Evolutionary conservation across 768 basidiomycete species (phyloP).

Genomic region (Lactarius psammicola): DNA sequence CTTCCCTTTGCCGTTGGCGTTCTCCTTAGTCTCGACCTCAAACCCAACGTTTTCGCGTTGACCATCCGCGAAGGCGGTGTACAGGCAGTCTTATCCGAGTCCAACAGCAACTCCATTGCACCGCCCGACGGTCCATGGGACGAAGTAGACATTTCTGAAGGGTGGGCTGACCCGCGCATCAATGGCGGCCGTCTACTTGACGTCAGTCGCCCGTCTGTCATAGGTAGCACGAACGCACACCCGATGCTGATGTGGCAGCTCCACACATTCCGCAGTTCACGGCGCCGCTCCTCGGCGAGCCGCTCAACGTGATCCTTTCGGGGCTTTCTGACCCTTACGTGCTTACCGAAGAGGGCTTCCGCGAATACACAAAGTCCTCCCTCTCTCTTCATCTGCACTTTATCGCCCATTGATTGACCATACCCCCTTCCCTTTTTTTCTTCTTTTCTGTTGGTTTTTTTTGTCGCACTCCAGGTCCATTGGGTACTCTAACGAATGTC

Average conservation of each 20-base stretch:
- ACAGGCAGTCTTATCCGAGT: slow-evolving; percentile 1
- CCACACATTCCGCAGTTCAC: slow-evolving; percentile 52
- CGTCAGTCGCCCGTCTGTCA: slow-evolving; percentile 44
- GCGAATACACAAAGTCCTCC: slow-evolving; percentile 61
- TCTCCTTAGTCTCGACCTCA: neutral
- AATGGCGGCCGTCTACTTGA: slow-evolving; percentile 76
- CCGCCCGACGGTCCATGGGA: neutral
- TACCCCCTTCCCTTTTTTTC: no score
- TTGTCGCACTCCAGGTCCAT: slow-evolving; percentile 51
- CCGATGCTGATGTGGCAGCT: slow-evolving; percentile 1
- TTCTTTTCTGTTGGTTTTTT: neutral
- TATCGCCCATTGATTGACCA: neutral
- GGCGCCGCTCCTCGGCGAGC: slow-evolving; percentile 66
- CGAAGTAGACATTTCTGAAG: slow-evolving; percentile 33
- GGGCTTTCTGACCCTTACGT: slow-evolving; percentile 76
- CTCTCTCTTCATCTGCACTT: neutral
- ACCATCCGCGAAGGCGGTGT: neutral
- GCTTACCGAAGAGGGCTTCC: slow-evolving; percentile 71
- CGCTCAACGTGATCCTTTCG: slow-evolving; percentile 81
- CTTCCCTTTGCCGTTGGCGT: neutral
- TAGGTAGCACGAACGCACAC: neutral
- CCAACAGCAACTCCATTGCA: neutral
- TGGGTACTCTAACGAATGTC: slow-evolving; percentile 79
- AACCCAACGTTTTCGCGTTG: slow-evolving; percentile 5
- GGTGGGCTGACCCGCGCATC: slow-evolving; percentile 67